Conservation (phyloP, 2,329 filamentous ascomycete species). For the Nannizziopsis barbatae region DNA sequence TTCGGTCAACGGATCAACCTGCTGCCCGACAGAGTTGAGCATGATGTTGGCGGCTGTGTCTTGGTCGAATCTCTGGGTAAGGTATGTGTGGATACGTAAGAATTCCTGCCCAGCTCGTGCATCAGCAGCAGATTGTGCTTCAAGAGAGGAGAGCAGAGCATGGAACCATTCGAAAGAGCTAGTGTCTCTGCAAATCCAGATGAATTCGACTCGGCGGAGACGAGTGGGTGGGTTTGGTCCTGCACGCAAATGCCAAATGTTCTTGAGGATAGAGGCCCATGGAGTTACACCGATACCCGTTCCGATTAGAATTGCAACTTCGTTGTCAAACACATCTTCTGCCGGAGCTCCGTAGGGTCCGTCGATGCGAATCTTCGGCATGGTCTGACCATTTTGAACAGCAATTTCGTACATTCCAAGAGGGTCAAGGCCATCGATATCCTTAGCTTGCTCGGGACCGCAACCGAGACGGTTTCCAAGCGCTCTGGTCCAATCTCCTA, state of each 20-base stretch:
- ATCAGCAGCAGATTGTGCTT: slow-evolving; percentile 67
- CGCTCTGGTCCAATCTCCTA: slow-evolving; percentile 89
- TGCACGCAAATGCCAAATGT: slow-evolving; percentile 93
- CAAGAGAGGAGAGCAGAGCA: slow-evolving; percentile 77
- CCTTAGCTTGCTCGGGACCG: slow-evolving; percentile 71
- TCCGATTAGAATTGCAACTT: slow-evolving; percentile 65
- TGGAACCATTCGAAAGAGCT: slow-evolving; percentile 99
- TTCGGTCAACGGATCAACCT: slow-evolving; percentile 83
- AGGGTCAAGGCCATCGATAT: slow-evolving; percentile 82
- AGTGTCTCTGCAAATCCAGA: slow-evolving; percentile 96
- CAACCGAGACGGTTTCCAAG: slow-evolving; percentile 94
- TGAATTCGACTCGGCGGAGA: slow-evolving; percentile 91
- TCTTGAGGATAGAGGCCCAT: slow-evolving; percentile 82
- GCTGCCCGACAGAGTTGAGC: slow-evolving; percentile 82
- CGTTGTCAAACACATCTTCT: slow-evolving; percentile 94
- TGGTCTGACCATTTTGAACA: slow-evolving; percentile 80
- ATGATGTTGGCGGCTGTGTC: slow-evolving; percentile 96
- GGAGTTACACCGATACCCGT: slow-evolving; percentile 80
- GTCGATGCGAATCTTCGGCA: slow-evolving; percentile 82
- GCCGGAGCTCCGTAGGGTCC: slow-evolving; percentile 94
- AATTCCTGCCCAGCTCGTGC: slow-evolving; percentile 56
- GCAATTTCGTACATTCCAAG: slow-evolving; percentile 98
- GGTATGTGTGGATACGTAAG: slow-evolving; percentile 93
- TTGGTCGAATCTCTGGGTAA: slow-evolving; percentile 83
- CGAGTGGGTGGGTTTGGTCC: slow-evolving; percentile 79